Evolutionary conservation across 306 rosid species (phyloP).

Genomic region (Dalbergia cultrata): DNA sequence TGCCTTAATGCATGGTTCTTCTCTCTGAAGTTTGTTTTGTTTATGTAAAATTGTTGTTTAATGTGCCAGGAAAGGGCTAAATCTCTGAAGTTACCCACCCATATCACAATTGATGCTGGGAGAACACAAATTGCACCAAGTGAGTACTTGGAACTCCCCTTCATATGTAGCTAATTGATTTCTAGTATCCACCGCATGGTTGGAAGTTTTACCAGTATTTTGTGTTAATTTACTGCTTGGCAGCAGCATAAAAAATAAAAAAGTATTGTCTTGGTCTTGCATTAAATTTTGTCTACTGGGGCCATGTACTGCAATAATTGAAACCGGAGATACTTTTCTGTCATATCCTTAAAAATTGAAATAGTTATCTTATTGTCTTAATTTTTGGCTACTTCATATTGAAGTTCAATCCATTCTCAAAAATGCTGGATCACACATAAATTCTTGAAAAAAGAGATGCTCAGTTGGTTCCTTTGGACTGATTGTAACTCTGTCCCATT

Average conservation of each 20-base stretch:
- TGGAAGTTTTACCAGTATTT: background rate
- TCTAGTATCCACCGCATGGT: background rate
- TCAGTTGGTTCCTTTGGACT: conserved; percentile 26
- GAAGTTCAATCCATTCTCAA: conserved; percentile 2
- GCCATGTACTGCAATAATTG: background rate
- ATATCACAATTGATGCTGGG: conserved; percentile 95
- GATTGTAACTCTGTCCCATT: background rate
- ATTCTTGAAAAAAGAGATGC: conserved; percentile 16
- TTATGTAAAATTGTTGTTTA: conserved; percentile 6
- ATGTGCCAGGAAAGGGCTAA: conserved; percentile 81
- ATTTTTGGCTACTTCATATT: background rate
- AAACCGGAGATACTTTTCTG: conserved; percentile 18
- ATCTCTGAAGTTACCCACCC: conserved; percentile 81
- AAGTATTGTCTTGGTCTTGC: background rate
- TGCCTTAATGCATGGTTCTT: conserved; percentile 10
- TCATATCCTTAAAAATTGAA: conserved; percentile 21
- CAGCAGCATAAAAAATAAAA: background rate
- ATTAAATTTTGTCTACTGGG: conserved; percentile 23
- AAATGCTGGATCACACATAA: background rate
- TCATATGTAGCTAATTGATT: conserved; percentile 5
- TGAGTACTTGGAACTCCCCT: conserved; percentile 54
- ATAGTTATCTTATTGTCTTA: background rate
- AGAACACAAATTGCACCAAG: conserved; percentile 98
- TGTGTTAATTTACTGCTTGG: background rate
- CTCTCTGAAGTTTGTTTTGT: conserved; percentile 4